Conservation (phyloP, 1,139 yeast genomes). For the Geotrichum carabidarum region DNA sequence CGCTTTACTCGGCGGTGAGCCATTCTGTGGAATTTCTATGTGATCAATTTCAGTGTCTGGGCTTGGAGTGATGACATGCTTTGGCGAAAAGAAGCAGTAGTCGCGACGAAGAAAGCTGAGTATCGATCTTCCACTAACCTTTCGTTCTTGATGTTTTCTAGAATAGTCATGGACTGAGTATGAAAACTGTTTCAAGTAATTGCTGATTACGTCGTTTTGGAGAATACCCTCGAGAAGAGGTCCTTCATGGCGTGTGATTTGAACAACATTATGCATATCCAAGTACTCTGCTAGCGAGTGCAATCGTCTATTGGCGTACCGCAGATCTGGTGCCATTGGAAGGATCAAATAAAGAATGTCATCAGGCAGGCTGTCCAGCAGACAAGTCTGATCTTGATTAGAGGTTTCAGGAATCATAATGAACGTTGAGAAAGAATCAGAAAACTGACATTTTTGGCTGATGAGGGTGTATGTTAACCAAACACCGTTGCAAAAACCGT, state of each 20-base stretch:
- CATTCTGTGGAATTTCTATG: neutral
- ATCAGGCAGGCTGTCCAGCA: conserved; percentile 12
- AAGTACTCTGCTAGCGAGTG: conserved; percentile 13
- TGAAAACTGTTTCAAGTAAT: conserved; percentile 8
- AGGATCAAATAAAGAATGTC: conserved; percentile 14
- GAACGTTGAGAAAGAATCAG: no score
- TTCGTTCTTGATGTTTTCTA: no score
- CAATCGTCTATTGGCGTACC: conserved; percentile 10
- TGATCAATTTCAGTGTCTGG: conserved; percentile 13
- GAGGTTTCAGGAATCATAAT: no score
- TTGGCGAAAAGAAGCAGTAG: conserved; percentile 16
- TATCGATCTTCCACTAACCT: conserved; percentile 6
- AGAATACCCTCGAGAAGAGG: conserved; percentile 5
- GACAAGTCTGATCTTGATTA: no score
- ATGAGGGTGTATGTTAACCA: no score
- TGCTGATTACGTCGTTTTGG: conserved; percentile 1
- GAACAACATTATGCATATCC: conserved; percentile 9
- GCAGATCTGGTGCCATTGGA: conserved; percentile 8
- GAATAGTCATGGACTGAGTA: neutral
- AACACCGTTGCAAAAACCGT: no score
- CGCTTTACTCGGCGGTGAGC: neutral
- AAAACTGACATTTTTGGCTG: no score
- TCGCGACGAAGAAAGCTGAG: conserved; percentile 11
- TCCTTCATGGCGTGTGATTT: conserved; percentile 5
- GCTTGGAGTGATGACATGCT: conserved; percentile 12